Conservation (phyloP, 1,284 basidiomycete species). For the Exobasidium cylindrosporum region DNA sequence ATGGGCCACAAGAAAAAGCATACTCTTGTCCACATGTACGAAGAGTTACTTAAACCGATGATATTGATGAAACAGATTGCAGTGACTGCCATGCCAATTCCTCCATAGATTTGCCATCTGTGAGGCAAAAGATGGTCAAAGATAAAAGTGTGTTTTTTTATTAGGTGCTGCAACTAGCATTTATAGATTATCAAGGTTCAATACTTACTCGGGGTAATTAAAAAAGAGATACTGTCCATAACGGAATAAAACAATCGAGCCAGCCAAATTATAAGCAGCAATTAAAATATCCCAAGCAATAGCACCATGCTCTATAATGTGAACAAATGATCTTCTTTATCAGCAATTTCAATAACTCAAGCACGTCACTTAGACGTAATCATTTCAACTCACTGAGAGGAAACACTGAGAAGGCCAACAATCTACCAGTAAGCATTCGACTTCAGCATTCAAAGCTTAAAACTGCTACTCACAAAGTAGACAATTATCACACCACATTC, state of each 20-base stretch:
- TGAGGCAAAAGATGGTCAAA: conserved; percentile 3
- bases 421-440: no score
- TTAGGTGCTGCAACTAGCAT: no score
- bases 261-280: conserved; percentile 67
- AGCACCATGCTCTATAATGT: conserved; percentile 59
- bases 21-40: conserved; percentile 69
- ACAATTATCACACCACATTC: conserved; percentile 43
- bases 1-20: conserved; percentile 72
- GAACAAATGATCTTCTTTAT: no score
- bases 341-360: no score
- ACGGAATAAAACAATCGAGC: conserved; percentile 67
- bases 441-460: neutral
- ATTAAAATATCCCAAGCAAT: conserved; percentile 71
- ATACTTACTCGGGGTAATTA: conserved; percentile 67
- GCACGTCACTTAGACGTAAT: no score
- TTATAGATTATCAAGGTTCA: neutral
- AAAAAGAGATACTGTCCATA: conserved; percentile 70
- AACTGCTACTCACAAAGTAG: conserved; percentile 23
- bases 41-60: conserved; percentile 68
- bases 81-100: conserved; percentile 66
- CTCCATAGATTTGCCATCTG: conserved; percentile 66
- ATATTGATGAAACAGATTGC: conserved; percentile 63
- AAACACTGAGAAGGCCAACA: conserved; percentile 20
- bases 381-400: conserved; percentile 23
- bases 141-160: neutral